A percentile compares a stretch with the other conserved stretches of the same genome.
Evolutionary conservation across 2,329 filamentous ascomycete genomes (phyloP).

Genomic region (Aspergillus sp.): DNA sequence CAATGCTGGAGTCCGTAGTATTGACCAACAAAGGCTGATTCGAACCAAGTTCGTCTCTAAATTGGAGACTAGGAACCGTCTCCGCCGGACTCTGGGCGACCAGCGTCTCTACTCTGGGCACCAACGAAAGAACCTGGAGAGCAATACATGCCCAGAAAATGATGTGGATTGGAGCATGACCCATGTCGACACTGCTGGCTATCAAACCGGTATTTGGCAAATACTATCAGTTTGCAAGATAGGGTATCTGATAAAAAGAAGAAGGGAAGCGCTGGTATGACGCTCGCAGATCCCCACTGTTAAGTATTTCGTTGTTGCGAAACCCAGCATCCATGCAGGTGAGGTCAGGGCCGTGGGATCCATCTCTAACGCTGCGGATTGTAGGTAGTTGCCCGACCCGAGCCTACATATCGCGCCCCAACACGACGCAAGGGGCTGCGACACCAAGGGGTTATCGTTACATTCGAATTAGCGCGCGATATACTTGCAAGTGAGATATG

Average conservation of each 20-base stretch:
- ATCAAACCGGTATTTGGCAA: background rate
- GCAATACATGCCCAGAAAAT: background rate
- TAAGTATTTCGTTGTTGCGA: background rate
- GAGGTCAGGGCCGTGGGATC: background rate
- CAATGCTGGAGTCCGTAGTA: conserved; percentile 4
- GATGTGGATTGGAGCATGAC: background rate
- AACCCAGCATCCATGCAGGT: background rate
- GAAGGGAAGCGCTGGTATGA: background rate
- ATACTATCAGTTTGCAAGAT: background rate
- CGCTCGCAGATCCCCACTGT: background rate
- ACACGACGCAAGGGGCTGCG: background rate
- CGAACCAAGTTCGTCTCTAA: background rate
- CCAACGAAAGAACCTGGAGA: background rate
- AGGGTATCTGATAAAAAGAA: background rate
- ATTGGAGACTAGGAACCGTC: background rate
- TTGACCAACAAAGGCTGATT: background rate
- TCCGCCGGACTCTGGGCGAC: background rate
- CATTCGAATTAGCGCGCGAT: background rate
- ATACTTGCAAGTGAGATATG: too few relatives aligned
- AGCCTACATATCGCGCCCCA: background rate
- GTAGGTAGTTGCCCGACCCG: background rate
- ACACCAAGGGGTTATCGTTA: background rate
- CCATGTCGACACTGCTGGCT: background rate
- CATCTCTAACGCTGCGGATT: background rate
- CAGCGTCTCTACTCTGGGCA: background rate